Evolutionary conservation across 2,329 filamentous ascomycete species (phyloP), one percentile per base, ranked within the genome.

Genomic region (Dothistroma septosporum): DNA sequence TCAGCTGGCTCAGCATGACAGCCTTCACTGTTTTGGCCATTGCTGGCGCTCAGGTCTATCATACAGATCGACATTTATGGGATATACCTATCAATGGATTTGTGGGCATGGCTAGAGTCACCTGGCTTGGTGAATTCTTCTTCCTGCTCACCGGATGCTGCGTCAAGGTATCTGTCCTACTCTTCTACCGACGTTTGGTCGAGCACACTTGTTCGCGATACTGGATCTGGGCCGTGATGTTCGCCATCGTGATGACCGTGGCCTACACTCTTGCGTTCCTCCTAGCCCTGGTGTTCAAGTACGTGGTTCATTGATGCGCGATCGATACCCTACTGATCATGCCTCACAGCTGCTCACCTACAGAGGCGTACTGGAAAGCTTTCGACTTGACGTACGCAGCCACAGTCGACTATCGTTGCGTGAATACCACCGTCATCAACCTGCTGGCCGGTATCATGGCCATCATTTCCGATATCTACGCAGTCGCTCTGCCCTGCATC

Each of bases 171-270:
- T 76, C 74, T 0, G 70, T 76, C 1, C 65, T 77, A 9, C 64
- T 71, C n/a, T 79, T 80, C 66, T 79, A 80, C 60, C 74, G 75
- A 3, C 74, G 78, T 6, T 71, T 80, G 10, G 73, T 76, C 9
- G 61, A 62, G 6, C 73, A 72, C 50, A 69, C 72, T 0, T 70
- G 76, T 24, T 74, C 73, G 0, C 69, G 64, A 37, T 64, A 59
- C 12, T 79, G 77, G 64, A 70, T 75, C 1, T 74, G 72, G 58
- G 73, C 72, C 14, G 71, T 78, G 3, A 74, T 73, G 62, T 69
- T 60, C 8, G 71, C 69, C 8, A 79, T 80, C 22, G 59, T 60
- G 16, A 75, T 77, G 59, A 77, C 77, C 19, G 58, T 74, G 5
- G 59, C 69, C 9, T 79, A 77, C 64, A 72, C 72, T 14, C 53